Percentiles rank a stretch among this genome's conserved stretches.
These are phyloP conservation scores for Axilococcus clingmanii DNA, from an alignment of 139 green algal species.

Conservation along the genomic window DNA sequence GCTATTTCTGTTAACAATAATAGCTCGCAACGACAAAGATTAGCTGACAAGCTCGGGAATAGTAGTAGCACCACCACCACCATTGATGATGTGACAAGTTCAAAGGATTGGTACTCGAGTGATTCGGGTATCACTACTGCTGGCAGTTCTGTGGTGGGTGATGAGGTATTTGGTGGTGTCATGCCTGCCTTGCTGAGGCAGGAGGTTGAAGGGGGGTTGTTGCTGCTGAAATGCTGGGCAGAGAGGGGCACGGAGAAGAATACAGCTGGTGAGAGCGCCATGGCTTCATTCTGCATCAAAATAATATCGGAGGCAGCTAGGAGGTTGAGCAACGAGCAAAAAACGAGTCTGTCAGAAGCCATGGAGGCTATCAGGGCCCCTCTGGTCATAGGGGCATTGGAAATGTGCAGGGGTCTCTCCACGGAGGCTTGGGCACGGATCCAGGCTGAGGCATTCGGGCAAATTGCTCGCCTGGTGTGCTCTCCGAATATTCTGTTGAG, in stretches of 20 bases:
- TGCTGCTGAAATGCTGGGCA: slow-evolving; percentile 17
- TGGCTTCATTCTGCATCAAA: background rate
- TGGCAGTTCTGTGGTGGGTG: too few relatives aligned
- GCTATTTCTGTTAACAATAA: too few relatives aligned
- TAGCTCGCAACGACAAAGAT: too few relatives aligned
- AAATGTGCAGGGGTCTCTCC: background rate
- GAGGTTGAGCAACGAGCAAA: background rate
- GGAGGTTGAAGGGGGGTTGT: slow-evolving; percentile 30
- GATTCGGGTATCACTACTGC: too few relatives aligned
- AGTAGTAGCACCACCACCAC: too few relatives aligned
- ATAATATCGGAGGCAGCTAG: background rate
- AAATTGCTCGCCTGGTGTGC: background rate
- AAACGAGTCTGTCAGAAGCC: background rate
- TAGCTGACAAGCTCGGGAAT: slow-evolving; percentile 4
- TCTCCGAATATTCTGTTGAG: background rate
- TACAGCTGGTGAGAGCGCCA: background rate
- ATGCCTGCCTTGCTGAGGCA: slow-evolving; percentile 20
- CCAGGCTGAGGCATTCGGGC: background rate
- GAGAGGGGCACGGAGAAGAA: background rate
- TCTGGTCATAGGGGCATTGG: background rate
- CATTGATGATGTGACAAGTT: too few relatives aligned
- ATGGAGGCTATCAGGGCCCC: background rate
- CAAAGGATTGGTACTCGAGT: too few relatives aligned
- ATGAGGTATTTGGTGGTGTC: too few relatives aligned
- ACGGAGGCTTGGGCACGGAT: background rate